Conservation (phyloP, 306 rosid species). For the Pyrus communis region DNA sequence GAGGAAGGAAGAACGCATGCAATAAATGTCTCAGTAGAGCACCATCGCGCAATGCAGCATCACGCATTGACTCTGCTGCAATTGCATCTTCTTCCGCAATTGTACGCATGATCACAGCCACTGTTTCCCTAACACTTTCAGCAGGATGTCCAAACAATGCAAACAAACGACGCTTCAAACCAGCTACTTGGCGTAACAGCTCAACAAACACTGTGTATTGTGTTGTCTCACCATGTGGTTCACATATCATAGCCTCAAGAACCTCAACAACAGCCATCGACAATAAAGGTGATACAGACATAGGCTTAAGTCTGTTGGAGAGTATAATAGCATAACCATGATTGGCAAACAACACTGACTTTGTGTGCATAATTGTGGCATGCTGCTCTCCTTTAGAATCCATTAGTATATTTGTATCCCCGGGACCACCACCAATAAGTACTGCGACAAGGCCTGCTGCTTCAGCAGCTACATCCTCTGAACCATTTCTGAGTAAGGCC, state of each 20-base stretch:
- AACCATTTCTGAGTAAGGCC: constrained; percentile 97
- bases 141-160: constrained; percentile 99
- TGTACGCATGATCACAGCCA: constrained; percentile 95
- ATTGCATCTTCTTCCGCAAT: constrained; percentile 99
- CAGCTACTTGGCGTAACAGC: constrained; percentile 94
- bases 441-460: constrained; percentile 91
- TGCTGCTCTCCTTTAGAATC: constrained; percentile 96
- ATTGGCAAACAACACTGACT: constrained; percentile 90
- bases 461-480: constrained; percentile 96
- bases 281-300: constrained; percentile 84
- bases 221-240: constrained; percentile 96
- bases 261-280: constrained; percentile 98
- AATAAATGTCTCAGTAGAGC: constrained; percentile 88
- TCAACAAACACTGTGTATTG: constrained; percentile 92
- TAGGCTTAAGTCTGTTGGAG: constrained; percentile 87
- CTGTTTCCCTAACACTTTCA: constrained; percentile 90
- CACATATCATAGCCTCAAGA: constrained; percentile 97
- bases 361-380: constrained; percentile 93
- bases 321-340: constrained; percentile 67
- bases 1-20: constrained; percentile 85
- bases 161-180: constrained; percentile 95
- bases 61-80: constrained; percentile 99
- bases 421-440: constrained; percentile 97
- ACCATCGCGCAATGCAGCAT: constrained; percentile 97
- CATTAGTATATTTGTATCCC: constrained; percentile 50